These are phyloP conservation scores for Penicillium longicatenatum DNA, from an alignment of 495 filamentous ascomycete species.

Conservation along the genomic window DNA sequence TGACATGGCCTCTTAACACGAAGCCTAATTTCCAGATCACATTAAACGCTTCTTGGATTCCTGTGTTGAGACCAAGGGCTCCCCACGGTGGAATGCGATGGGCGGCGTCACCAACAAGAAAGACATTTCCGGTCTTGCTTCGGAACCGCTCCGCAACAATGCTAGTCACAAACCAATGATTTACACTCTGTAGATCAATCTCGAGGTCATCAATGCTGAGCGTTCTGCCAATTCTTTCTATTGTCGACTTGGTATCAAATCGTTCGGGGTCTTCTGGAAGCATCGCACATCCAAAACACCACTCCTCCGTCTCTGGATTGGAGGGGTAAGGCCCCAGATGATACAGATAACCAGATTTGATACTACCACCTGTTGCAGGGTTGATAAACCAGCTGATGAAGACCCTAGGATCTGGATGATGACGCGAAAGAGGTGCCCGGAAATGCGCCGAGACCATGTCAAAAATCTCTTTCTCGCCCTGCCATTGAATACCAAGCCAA, in stretches of 20 bases:
- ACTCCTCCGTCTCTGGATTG: constrained; percentile 24
- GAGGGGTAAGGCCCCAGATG: constrained; percentile 20
- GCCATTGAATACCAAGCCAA: constrained; percentile 14
- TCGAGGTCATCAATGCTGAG: constrained; percentile 21
- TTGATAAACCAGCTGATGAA: constrained; percentile 28
- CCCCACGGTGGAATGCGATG: constrained; percentile 53
- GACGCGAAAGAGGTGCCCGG: constrained; percentile 17
- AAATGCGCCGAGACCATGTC: constrained; percentile 27
- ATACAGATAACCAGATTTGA: constrained; percentile 23
- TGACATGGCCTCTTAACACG: constrained; percentile 24
- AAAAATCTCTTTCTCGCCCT: constrained; percentile 23
- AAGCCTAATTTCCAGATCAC: constrained; percentile 52
- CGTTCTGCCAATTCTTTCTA: constrained; percentile 20
- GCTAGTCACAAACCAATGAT: constrained; percentile 17
- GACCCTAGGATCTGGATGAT: constrained; percentile 27
- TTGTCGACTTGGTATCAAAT: constrained; percentile 20
- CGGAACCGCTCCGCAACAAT: constrained; percentile 16
- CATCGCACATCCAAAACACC: constrained; percentile 25
- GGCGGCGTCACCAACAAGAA: constrained; percentile 55
- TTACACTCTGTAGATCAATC: constrained; percentile 18
- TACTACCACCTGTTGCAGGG: constrained; percentile 20
- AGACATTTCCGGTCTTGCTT: constrained; percentile 32
- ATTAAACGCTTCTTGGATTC: constrained; percentile 52
- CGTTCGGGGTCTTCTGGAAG: constrained; percentile 19
- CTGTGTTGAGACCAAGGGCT: constrained; percentile 54